Base-by-base conservation (phyloP, 169 alveolate species). In the Amoebophrya sp. region DNA sequence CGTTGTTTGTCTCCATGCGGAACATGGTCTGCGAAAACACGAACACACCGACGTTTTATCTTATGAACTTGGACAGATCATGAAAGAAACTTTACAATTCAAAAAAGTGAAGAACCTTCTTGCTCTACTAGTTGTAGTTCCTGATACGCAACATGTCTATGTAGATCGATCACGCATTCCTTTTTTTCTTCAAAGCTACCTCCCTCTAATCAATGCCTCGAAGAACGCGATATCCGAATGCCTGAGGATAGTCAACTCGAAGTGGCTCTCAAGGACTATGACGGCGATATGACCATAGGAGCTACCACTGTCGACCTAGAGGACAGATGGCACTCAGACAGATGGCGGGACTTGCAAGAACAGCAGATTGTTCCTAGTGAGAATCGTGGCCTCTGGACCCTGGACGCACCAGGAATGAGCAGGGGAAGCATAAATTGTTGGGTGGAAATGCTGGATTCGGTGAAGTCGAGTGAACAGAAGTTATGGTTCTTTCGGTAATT, bases 171-270 rank as follows among this genome's bases (percentile, higher is more conserved):
- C n/a, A n/a, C n/a, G n/a, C n/a, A n/a, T n/a, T n/a, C n/a, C n/a
- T n/a, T n/a, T n/a, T n/a, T n/a, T n/a, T n/a, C n/a, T n/a, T n/a
- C n/a, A n/a, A n/a, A n/a, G n/a, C n/a, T n/a, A n/a, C n/a, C n/a
- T n/a, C n/a, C n/a, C n/a, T n/a, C n/a, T n/a, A n/a, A n/a, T n/a
- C n/a, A n/a, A n/a, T n/a, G 83, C 38, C 83, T 65, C 83, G 83
- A 65, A 36, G 83, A 65, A 36, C 83, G 83, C 83, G 83, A 65
- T 36, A 65, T 65, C 33, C 83, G 83, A 29, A 65, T 65, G 83
- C 83, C 83, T 6, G 83, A 65, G 26, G 83, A 65, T 18, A 26
- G 39, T 6, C 83, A 65, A 36, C 83, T 65, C 83, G 83, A 65
- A 36, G 2, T 65, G 39, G 83, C 0, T 1, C 83, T 65, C 38